A percentile compares a stretch with the other conserved stretches of the same genome.
These are phyloP conservation scores for Dryas alaskensis DNA, from an alignment of 306 rosid species.

Conservation along the genomic window DNA sequence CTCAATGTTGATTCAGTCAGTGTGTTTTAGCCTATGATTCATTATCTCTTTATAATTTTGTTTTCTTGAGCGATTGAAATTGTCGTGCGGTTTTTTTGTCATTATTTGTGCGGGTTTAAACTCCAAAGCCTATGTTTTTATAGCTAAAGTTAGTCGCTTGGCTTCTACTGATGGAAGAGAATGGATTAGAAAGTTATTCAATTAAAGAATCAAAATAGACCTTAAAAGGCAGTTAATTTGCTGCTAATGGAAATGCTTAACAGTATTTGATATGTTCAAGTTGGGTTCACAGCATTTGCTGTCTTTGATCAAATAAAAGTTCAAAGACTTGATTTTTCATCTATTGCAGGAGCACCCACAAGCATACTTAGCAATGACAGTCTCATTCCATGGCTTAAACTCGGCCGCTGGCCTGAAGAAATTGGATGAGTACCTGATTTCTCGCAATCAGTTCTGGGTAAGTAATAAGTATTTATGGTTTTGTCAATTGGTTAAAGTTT, in stretches of 20 bases:
- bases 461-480: neutral
- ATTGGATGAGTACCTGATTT: constrained; percentile 69
- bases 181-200: neutral
- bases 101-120: neutral
- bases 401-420: constrained; percentile 74
- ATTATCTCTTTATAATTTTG: too few species aligned
- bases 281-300: too few species aligned
- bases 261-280: too few species aligned
- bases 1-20: too few species aligned
- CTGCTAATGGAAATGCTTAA: neutral
- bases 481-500: too few species aligned
- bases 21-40: too few species aligned
- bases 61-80: too few species aligned
- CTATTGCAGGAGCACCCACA: neutral
- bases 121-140: neutral
- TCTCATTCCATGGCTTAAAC: constrained; percentile 42
- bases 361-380: constrained; percentile 50
- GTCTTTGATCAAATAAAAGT: too few species aligned
- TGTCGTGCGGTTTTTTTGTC: too few species aligned
- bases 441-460: constrained; percentile 47
- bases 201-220: neutral
- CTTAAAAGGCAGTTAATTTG: neutral
- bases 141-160: neutral
- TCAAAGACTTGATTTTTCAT: neutral
- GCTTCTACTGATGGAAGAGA: neutral